These are phyloP conservation scores for Aspergillus sojae DNA, from an alignment of 2,329 filamentous ascomycete species.

Conservation along the genomic window DNA sequence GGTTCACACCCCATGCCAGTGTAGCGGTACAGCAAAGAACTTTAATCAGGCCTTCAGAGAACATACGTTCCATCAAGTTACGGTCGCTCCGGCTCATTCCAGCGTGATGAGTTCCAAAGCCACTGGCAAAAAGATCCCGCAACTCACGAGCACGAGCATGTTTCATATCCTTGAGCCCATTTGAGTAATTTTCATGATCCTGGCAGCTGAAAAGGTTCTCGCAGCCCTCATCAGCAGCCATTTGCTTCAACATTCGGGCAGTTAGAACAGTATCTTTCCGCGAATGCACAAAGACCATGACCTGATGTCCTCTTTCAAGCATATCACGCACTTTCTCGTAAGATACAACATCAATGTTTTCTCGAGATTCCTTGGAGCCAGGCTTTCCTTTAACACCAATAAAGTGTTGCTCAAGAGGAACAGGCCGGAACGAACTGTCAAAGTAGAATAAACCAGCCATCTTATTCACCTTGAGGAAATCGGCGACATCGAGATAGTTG, in stretches of 20 bases:
- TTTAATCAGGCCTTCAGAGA: constrained; percentile 88
- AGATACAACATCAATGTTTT: constrained; percentile 83
- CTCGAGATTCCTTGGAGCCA: constrained; percentile 76
- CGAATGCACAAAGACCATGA: constrained; percentile 99
- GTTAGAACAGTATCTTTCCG: constrained; percentile 90
- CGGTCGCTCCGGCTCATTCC: constrained; percentile 94
- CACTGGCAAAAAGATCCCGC: constrained; percentile 84
- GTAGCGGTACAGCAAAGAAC: constrained; percentile 98
- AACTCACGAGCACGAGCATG: constrained; percentile 83
- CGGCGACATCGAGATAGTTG: constrained; percentile 94
- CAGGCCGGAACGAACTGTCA: constrained; percentile 90
- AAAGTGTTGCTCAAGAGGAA: constrained; percentile 96
- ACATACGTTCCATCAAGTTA: constrained; percentile 93
- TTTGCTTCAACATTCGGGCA: constrained; percentile 81
- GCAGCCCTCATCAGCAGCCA: constrained; percentile 79
- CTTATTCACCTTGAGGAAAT: constrained; percentile 95
- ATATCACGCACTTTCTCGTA: constrained; percentile 96
- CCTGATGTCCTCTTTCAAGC: constrained; percentile 87
- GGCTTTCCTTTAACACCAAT: constrained; percentile 90
- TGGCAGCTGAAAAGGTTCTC: constrained; percentile 81
- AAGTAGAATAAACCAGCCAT: constrained; percentile 95
- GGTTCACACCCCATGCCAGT: constrained; percentile 96
- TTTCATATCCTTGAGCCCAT: constrained; percentile 81
- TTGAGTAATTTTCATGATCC: constrained; percentile 75
- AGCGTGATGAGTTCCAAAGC: constrained; percentile 92